Base-by-base conservation (phyloP, 192 early-diverging fungal genomes). In the Podila horticola region DNA sequence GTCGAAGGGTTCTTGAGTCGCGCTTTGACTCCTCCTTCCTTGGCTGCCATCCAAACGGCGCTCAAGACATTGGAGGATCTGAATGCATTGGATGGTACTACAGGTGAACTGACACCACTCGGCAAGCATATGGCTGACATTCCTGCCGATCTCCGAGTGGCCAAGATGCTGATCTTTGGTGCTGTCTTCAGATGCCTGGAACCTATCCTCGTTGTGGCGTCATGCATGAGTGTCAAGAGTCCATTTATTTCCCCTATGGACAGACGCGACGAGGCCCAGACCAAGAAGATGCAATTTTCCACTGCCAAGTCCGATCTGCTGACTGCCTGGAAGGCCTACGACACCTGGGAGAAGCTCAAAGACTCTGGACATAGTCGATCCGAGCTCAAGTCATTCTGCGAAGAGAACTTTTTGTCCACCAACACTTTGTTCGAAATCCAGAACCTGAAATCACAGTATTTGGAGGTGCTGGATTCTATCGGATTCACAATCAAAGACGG, bases 151-250 rank as follows among this genome's bases (percentile, higher is more conserved):
- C 65, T 94, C 41, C 84, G 92, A 19, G 77, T 97, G 28, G 93
- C 93, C 84, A 95, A 95, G 72, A 92, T 93, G 85, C 73, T 95
- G 12, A 72, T 97, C 24, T 87, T 91, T 62, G 95, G 91, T 9
- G 89, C 93, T 0, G 83, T 93, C 17, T 91, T 95, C 71, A 85
- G 92, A 38, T 92, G 90, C 17, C 62, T 94, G 3, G 94, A 96
- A 36, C 91, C 92, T 0, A 86, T 92, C 4, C 60, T 97, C 24
- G 89, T 90, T 2, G 81, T 97, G 24, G 92, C 88, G 4, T 88
- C 90, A 30, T 87, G 88, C 67, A 91, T 93, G 87, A 82, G 91
- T 64, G 66, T 89, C 55, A 84, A 88, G 62, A 85, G 85, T 41
- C 87, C 86, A 0, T 86, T 91, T 49, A 12, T 66, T 19, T 83